Conservation (phyloP, 116 monocot species). For the Dioscorea cayenensis region DNA sequence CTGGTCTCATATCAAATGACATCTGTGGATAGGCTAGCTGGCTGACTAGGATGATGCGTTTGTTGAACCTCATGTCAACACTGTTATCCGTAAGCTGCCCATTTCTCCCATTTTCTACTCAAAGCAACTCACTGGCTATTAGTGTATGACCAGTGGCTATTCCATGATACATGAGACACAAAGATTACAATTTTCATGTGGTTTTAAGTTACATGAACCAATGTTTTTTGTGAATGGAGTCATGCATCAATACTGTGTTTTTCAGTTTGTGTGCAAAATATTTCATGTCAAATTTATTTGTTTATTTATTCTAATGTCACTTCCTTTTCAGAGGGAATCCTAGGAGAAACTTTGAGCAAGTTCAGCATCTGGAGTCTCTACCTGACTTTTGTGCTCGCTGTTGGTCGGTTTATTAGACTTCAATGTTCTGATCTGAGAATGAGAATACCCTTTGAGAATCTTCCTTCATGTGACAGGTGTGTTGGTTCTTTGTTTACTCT, state of each 20-base stretch:
- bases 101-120: neutral
- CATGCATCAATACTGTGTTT: too few relatives aligned
- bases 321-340: slow-evolving; percentile 64
- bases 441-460: slow-evolving; percentile 98
- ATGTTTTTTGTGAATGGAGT: too few relatives aligned
- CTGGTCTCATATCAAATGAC: neutral
- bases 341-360: slow-evolving; percentile 83
- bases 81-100: neutral
- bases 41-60: neutral
- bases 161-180: neutral
- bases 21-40: neutral
- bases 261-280: neutral
- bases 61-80: neutral
- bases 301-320: neutral
- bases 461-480: slow-evolving; percentile 97
- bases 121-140: neutral
- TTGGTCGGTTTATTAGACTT: slow-evolving; percentile 80
- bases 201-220: too few relatives aligned
- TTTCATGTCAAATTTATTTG: neutral
- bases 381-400: slow-evolving; percentile 84
- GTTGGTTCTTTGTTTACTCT: neutral
- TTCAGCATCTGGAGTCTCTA: slow-evolving; percentile 91
- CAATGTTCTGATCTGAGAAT: slow-evolving; percentile 96
- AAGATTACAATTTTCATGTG: neutral
- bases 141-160: neutral